phyloP scores from a whole-genome alignment of 2,329 filamentous ascomycete species.

The Biscogniauxia sp. region DNA sequence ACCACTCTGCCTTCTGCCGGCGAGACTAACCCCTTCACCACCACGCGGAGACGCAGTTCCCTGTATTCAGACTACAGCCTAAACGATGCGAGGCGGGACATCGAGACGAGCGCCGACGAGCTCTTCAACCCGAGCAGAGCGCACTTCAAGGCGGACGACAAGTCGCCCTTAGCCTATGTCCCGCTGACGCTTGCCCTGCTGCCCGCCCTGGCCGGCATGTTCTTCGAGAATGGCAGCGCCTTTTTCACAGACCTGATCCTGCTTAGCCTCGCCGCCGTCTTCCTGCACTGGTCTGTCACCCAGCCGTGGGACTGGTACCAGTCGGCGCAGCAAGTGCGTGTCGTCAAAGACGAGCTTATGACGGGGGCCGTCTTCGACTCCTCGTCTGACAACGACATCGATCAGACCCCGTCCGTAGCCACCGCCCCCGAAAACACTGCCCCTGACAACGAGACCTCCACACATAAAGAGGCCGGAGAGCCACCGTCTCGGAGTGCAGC shows the following conservation, averaged over 20 bases:
- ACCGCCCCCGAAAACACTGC: constrained; percentile 42
- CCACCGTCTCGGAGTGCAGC: neutral
- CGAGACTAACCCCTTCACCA: constrained; percentile 23
- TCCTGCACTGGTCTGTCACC: constrained; percentile 89
- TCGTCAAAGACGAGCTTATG: constrained; percentile 44
- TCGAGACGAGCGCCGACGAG: constrained; percentile 67
- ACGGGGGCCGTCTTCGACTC: constrained; percentile 42
- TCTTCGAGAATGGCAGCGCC: constrained; percentile 81
- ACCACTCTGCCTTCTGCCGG: constrained; percentile 14
- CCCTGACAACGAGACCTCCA: constrained; percentile 37
- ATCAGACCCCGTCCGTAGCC: constrained; percentile 23
- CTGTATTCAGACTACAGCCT: constrained; percentile 75
- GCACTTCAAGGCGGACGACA: constrained; percentile 45
- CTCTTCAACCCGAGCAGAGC: constrained; percentile 55
- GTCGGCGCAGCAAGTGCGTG: constrained; percentile 62
- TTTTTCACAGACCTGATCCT: constrained; percentile 84
- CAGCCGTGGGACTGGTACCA: constrained; percentile 86
- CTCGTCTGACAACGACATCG: constrained; percentile 39
- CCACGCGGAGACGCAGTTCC: constrained; percentile 65
- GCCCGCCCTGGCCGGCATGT: constrained; percentile 77
- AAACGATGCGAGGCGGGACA: constrained; percentile 61
- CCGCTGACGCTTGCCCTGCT: constrained; percentile 81
- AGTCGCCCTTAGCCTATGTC: constrained; percentile 73
- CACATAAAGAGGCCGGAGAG: constrained; percentile 12
- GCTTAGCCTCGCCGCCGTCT: constrained; percentile 74